phyloP scores from a whole-genome alignment of 2,329 filamentous ascomycete genomes.

The Sphaerulina musiva region DNA sequence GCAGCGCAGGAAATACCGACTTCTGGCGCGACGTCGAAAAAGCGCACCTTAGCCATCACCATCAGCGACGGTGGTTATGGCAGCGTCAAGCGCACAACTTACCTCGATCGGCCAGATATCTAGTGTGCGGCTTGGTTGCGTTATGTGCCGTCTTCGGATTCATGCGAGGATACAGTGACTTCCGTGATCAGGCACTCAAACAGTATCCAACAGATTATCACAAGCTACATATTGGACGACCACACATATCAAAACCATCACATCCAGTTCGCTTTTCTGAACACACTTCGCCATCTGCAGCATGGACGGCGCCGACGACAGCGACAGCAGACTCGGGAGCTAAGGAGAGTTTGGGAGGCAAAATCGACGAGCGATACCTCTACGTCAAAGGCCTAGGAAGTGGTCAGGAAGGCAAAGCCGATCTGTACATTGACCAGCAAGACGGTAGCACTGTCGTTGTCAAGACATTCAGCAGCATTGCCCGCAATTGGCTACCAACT shows the following conservation, averaged over 20 bases:
- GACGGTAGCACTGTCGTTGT: constrained; percentile 12
- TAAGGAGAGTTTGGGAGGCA: background rate
- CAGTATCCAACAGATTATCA: constrained; percentile 14
- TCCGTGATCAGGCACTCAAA: constrained; percentile 16
- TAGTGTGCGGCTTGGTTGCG: background rate
- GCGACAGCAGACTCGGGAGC: background rate
- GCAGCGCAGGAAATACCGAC: background rate
- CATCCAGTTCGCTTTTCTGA: constrained; percentile 8
- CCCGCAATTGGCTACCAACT: constrained; percentile 8
- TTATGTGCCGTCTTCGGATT: constrained; percentile 10
- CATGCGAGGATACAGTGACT: constrained; percentile 8
- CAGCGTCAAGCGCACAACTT: constrained; percentile 3
- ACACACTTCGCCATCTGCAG: background rate
- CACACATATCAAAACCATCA: background rate
- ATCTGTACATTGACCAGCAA: constrained; percentile 12
- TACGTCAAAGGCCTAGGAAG: constrained; percentile 12
- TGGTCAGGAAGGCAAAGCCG: constrained; percentile 18
- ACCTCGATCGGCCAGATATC: constrained; percentile 6
- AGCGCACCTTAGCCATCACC: background rate
- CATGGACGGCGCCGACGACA: background rate
- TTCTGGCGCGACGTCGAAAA: constrained; percentile 8
- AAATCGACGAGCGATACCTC: constrained; percentile 16
- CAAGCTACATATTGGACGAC: background rate
- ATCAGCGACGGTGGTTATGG: constrained; percentile 5
- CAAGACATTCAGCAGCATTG: constrained; percentile 12